These are phyloP conservation scores for Raffaelea deltoideospora DNA, from an alignment of 2,329 filamentous ascomycete genomes.

Conservation along the genomic window DNA sequence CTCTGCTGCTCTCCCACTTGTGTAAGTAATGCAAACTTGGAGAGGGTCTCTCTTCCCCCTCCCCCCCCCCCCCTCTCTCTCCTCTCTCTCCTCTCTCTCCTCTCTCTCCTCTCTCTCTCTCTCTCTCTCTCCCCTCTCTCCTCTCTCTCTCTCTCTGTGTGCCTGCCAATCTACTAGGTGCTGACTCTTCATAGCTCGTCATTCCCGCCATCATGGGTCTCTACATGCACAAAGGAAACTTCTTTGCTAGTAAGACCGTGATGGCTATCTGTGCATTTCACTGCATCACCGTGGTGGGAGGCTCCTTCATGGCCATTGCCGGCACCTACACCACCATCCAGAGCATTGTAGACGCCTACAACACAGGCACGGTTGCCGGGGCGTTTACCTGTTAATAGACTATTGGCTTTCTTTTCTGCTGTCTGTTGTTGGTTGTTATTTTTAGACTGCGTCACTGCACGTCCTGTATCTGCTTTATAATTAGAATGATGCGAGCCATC, in stretches of 20 bases:
- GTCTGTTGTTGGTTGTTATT: no score
- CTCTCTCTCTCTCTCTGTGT: no score
- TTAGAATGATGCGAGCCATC: no score
- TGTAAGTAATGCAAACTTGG: constrained; percentile 7
- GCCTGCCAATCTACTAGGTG: neutral
- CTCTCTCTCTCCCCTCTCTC: no score
- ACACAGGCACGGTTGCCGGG: constrained; percentile 8
- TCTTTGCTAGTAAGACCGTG: constrained; percentile 5
- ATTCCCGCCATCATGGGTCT: constrained; percentile 14
- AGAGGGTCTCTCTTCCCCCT: neutral
- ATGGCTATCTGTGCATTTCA: constrained; percentile 7
- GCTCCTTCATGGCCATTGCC: constrained; percentile 12
- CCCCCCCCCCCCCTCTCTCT: neutral
- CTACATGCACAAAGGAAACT: constrained; percentile 9
- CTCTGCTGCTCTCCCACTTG: constrained; percentile 15
- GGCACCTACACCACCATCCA: constrained; percentile 14
- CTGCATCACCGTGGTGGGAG: constrained; percentile 9
- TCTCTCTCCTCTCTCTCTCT: no score
- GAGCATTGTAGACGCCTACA: constrained; percentile 14
- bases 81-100: no score
- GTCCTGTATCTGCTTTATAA: no score
- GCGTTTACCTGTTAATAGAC: constrained; percentile 13
- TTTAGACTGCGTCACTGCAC: no score
- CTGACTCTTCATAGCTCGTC: constrained; percentile 7
- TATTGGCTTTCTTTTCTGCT: no score